Base-by-base conservation (phyloP, 2,329 filamentous ascomycete genomes). In the Taxawa tesnikishii region DNA sequence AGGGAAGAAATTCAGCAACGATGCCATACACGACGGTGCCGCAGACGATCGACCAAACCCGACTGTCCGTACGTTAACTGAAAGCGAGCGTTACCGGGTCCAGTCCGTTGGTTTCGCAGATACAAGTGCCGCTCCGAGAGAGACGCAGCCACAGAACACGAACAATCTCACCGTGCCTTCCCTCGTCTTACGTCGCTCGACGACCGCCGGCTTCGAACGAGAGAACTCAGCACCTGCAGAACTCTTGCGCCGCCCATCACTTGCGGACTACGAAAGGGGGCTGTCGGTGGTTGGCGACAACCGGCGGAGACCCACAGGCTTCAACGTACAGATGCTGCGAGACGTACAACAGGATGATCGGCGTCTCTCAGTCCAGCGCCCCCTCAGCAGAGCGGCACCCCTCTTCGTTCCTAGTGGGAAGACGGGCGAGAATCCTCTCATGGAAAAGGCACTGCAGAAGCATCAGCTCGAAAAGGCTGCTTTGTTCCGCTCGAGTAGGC, bases 391-490 rank as follows among this genome's bases (percentile, higher is more conserved):
- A 19, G 46, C 46, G 7, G 16, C 14, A 15, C 38, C 38, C 9
- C 28, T 41, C 11, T 15, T 27, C 7, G 25, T 17, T 4, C 27
- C 28, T 2, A 16, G 27, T 19, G 19, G 27, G 21, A 36, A 34
- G 15, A 27, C 29, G n/a, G 34, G 29, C 4, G 33, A 38, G 25
- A 28, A 37, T 19, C 29, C 42, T 4, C 33, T 54, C 24, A 54
- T 54, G 49, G 45, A 47, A 11, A 45, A 49, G 29, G 52, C 52
- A 4, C 37, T 54, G 26, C 42, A 48, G 21, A 41, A 44, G 29
- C 47, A 53, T 33, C 43, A 51, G 29, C 38, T 43, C 12, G 51
- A 54, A 28, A 54, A 54, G 29, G 39, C 38, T 4, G 48, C 50
- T 6, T 29, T 55, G 17, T 52, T 53, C 23, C 47, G 47, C 4